phyloP scores from a whole-genome alignment of 345 rosid species.

The Mangifera indica region DNA sequence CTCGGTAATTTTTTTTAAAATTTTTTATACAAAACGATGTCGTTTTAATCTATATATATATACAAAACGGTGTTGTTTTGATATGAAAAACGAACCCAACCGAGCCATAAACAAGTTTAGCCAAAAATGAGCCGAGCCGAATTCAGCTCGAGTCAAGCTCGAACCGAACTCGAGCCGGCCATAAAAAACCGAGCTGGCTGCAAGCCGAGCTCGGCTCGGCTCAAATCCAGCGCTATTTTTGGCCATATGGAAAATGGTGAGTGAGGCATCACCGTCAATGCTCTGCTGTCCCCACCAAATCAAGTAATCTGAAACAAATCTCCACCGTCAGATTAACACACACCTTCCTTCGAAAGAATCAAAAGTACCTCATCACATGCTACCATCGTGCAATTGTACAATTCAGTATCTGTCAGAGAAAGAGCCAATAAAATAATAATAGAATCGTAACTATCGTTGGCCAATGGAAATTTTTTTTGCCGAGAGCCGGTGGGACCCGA shows the following conservation, averaged over 20 bases:
- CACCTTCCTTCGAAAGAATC: not conserved
- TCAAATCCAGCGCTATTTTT: too few relatives aligned
- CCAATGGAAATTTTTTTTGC: not conserved
- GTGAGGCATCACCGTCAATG: constrained; percentile 28
- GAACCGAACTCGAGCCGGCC: too few relatives aligned
- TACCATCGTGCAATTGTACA: constrained; percentile 19
- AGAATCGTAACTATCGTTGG: not conserved
- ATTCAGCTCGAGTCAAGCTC: too few relatives aligned
- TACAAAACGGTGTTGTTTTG: too few relatives aligned
- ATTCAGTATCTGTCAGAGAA: not conserved
- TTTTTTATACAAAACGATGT: too few relatives aligned
- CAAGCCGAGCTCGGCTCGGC: too few relatives aligned
- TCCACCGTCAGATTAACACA: constrained; percentile 23
- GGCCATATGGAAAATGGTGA: constrained; percentile 31
- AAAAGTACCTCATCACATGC: constrained; percentile 12
- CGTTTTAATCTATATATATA: too few relatives aligned
- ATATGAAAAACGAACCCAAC: too few relatives aligned
- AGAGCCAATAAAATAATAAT: not conserved
- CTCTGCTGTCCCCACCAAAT: constrained; percentile 16
- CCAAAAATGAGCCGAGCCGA: too few relatives aligned
- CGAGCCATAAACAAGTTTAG: too few relatives aligned
- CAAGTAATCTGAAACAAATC: not conserved
- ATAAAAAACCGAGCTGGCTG: too few relatives aligned
- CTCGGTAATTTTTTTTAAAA: too few relatives aligned
- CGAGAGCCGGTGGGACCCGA: constrained; percentile 22